Base-by-base conservation (phyloP, 2,329 filamentous ascomycete species). In the Clarireedia monteithiana region DNA sequence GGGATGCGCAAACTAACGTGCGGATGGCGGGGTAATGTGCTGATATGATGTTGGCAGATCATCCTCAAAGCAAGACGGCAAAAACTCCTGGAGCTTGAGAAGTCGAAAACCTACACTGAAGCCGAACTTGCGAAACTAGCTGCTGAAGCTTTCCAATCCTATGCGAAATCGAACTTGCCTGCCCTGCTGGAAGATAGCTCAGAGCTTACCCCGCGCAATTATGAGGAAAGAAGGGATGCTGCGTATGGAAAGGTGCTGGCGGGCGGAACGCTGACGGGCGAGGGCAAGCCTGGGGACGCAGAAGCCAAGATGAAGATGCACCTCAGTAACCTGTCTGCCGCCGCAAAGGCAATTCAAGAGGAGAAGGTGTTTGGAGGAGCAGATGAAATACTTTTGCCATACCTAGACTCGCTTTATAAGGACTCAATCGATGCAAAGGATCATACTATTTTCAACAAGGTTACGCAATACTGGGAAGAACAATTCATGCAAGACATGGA, bases 401-500 rank as follows among this genome's bases (percentile, higher is more conserved):
- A 92, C 67, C 79, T 97, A 17, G 92, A 97, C 66, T 80, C 78
- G 9, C 69, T 84, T 4, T 80, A 84, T 69, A 82, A 81, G 69
- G 79, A 82, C 65, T 78, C 76, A 0, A 78, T 85, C 59, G 81
- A 84, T 64, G 81, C 80, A 1, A 75, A 74, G 55, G 81, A 85
- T 62, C 81, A 85, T 68, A 78, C 75, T 52, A 91, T 96, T 58
- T 96, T 95, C 71, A 94, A 88, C 2, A 84, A 88, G 60, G 79
- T 97, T 27, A 95, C 92, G 0, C 80, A 88, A 70, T 86, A 85
- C 67, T 95, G 91, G 75, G 92, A 96, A 71, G 77, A 81, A n/a
- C 81, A 89, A 14, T 97, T 96, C 71, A 87, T 88, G 68, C 83
- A 88, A 56, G 92, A 97, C 66, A 91, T 97, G 86, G 80, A 84